Percentiles rank a stretch among this genome's conserved stretches.
Evolutionary conservation across 1,139 yeast genomes (phyloP).

Genomic region (Pichia terricola): DNA sequence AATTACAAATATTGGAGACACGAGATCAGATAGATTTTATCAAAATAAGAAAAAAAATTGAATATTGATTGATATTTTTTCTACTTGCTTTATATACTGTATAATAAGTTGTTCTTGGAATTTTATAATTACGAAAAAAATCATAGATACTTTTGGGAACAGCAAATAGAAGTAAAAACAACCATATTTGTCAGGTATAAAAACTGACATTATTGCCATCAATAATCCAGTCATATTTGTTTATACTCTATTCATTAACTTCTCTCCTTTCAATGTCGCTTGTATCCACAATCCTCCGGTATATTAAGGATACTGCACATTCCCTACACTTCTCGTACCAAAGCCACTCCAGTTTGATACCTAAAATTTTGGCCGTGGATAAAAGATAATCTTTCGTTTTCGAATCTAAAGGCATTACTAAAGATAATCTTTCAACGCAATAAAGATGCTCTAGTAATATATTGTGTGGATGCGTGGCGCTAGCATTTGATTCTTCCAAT

Average conservation of each 20-base stretch:
- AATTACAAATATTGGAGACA: slow-evolving; percentile 69
- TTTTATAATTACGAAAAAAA: too few relatives aligned
- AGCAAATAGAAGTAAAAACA: too few relatives aligned
- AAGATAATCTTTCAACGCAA: slow-evolving; percentile 26
- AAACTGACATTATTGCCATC: too few relatives aligned
- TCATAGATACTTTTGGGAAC: too few relatives aligned
- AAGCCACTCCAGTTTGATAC: slow-evolving; percentile 45
- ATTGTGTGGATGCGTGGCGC: neutral
- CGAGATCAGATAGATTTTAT: slow-evolving; percentile 58
- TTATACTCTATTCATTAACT: too few relatives aligned
- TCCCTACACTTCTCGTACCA: slow-evolving; percentile 35
- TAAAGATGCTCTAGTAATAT: slow-evolving; percentile 20
- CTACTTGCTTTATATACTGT: too few relatives aligned
- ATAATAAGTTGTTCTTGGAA: too few relatives aligned
- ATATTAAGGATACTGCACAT: neutral
- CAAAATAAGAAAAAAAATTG: slow-evolving; percentile 36
- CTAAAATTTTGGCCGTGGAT: slow-evolving; percentile 34
- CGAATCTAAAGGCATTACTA: slow-evolving; percentile 42
- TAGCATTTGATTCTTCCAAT: slow-evolving; percentile 10
- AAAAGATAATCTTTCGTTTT: slow-evolving; percentile 41
- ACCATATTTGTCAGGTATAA: too few relatives aligned
- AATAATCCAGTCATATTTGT: too few relatives aligned
- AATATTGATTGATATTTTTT: too few relatives aligned
- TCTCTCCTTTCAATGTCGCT: too few relatives aligned
- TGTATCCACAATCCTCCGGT: too few relatives aligned